Conservation (phyloP, 768 basidiomycete genomes). For the Podaxis pistillaris region DNA sequence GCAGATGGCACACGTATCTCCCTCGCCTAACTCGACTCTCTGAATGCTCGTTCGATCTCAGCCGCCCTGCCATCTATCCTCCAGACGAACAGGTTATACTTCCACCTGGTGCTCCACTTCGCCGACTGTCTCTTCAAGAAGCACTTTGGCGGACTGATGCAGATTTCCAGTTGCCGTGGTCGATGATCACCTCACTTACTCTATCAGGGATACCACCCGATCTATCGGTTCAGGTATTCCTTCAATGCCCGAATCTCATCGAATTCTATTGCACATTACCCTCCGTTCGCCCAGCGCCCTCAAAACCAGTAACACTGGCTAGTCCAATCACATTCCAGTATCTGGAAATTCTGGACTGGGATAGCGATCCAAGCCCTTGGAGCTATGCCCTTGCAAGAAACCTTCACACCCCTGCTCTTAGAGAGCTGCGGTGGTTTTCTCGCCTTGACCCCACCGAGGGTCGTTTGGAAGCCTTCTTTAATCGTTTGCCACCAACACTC, state of each 20-base stretch:
- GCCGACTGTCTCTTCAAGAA: not conserved
- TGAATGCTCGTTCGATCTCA: not conserved
- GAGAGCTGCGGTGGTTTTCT: not conserved
- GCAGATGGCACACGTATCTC: not conserved
- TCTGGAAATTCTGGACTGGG: not conserved
- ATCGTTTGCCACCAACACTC: not conserved
- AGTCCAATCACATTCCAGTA: not conserved
- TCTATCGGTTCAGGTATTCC: not conserved
- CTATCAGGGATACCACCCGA: not conserved
- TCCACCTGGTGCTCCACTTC: not conserved
- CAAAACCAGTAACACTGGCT: not conserved
- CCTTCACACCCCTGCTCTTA: not conserved
- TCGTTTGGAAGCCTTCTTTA: not conserved
- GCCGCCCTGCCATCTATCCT: not conserved
- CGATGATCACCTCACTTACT: not conserved
- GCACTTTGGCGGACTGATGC: not conserved
- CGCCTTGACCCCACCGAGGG: not conserved
- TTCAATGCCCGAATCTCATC: slow-evolving; percentile 1
- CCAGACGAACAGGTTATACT: not conserved
- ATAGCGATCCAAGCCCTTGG: not conserved
- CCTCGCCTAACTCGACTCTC: not conserved
- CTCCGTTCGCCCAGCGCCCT: not conserved
- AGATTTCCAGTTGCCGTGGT: not conserved
- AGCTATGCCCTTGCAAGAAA: not conserved
- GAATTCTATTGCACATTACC: not conserved